Evolutionary conservation across 306 rosid species (phyloP).

Genomic region (Vigna hirtella): DNA sequence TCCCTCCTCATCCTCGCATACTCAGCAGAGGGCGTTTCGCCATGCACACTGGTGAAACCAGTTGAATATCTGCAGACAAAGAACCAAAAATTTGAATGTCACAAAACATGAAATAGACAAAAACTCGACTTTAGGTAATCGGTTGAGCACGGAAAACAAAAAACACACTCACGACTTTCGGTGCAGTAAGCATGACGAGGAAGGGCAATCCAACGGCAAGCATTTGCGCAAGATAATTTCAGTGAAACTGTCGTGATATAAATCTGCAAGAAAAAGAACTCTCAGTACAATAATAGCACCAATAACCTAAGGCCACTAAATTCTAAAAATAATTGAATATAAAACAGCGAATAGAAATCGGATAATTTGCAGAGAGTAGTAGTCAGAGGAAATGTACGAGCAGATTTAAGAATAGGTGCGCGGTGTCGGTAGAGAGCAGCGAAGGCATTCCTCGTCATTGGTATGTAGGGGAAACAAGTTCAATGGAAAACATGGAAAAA

Average conservation of each 20-base stretch:
- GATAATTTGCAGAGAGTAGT: neutral
- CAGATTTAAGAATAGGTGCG: slow-evolving; percentile 44
- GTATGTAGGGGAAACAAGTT: slow-evolving; percentile 41
- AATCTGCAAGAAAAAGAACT: slow-evolving; percentile 53
- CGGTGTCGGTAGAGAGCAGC: slow-evolving; percentile 65
- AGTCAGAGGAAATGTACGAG: slow-evolving; percentile 46
- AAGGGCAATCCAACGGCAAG: slow-evolving; percentile 53
- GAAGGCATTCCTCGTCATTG: slow-evolving; percentile 89
- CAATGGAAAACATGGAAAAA: slow-evolving; percentile 42
- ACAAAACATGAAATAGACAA: slow-evolving; percentile 5
- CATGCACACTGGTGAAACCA: slow-evolving; percentile 89
- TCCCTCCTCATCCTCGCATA: slow-evolving; percentile 94
- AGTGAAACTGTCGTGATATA: slow-evolving; percentile 44
- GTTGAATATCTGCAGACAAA: slow-evolving; percentile 71
- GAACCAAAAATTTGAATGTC: neutral
- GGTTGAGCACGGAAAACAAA: neutral
- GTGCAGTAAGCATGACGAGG: slow-evolving; percentile 55
- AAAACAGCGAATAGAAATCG: neutral
- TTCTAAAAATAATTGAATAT: neutral
- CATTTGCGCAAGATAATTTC: slow-evolving; percentile 54
- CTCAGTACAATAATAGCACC: slow-evolving; percentile 19
- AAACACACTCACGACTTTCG: slow-evolving; percentile 64
- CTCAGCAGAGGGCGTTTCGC: slow-evolving; percentile 86
- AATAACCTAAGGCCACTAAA: slow-evolving; percentile 23
- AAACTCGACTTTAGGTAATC: slow-evolving; percentile 3